Evolutionary conservation across 2,329 filamentous ascomycete species (phyloP), one percentile per base, ranked within the genome.

Genomic region (Hirsutella rhossiliensis): DNA sequence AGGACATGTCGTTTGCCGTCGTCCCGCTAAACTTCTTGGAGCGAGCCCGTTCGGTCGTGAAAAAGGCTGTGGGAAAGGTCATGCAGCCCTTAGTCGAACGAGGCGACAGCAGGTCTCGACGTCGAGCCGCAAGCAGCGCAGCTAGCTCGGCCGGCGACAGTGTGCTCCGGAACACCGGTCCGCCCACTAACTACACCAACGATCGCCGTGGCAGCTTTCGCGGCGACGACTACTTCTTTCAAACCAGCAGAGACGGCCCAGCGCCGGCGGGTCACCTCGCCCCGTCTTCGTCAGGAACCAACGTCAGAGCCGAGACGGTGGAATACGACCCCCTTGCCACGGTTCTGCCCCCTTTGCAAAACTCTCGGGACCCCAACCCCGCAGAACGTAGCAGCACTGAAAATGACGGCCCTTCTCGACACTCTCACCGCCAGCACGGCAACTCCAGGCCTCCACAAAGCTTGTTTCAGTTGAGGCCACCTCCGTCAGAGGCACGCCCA

Each of bases 1-100:
- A 81, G 56, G 92, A 98, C 63, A 80, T 98, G 55, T 89, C 87
- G 39, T 78, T 80, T 44, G 92, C 92, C 45, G 92, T 98, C 44
- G 83, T 94, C 15, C 89, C 89, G 31, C 78, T 96, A 42, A 89
- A 84, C 8, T 80, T 96, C 49, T 72, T 97, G 18, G 87, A 95
- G 57, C 82, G 87, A 30, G 84, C 92, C 41, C 79, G 81, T 40
- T 94, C 85, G 12, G 85, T 80, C 34, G 75, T 94, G 41, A 82
- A 81, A 62, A 82, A 82, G 56, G 71, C 75, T 4, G 68, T 80
- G 6, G 75, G 70, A 44, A 82, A 80, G 59, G 73, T 82, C 42
- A 80, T 80, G 47, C 74, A 80, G 50, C 70, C 77, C 18, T 68
- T 78, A 8, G 65, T 66, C 40, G 78, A 82, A 43, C 71, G 76